Evolutionary conservation across 148 eudicot species (phyloP).

Genomic region (Polygonum aviculare): DNA sequence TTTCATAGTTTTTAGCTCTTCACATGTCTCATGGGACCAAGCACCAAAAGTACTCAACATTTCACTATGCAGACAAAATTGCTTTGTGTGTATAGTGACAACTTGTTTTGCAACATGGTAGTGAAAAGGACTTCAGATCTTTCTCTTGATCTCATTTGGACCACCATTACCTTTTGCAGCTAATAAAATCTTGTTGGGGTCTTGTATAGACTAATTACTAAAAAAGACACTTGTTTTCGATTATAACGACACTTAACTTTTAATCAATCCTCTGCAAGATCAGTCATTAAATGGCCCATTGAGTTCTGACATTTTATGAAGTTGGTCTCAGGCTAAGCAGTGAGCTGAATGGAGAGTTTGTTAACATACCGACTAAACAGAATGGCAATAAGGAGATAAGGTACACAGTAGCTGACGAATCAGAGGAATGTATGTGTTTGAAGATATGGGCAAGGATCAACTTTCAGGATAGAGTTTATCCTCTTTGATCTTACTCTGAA

Average conservation of each 20-base stretch:
- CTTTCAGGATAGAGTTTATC: not conserved
- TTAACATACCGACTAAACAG: not conserved
- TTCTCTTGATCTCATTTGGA: not conserved
- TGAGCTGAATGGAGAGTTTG: constrained; percentile 1
- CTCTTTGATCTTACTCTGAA: not conserved
- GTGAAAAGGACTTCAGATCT: constrained; percentile 1
- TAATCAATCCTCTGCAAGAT: not conserved
- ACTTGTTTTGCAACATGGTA: not conserved
- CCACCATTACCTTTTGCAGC: not conserved
- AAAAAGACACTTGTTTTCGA: not conserved
- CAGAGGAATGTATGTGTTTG: not conserved
- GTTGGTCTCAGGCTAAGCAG: not conserved
- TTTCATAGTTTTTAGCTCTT: constrained; percentile 4
- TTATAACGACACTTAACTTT: not conserved
- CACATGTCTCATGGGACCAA: constrained; percentile 6
- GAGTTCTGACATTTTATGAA: not conserved
- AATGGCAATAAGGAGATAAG: not conserved
- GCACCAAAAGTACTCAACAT: not conserved
- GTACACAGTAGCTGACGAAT: not conserved
- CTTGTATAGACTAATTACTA: not conserved
- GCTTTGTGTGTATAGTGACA: not conserved
- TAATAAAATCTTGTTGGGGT: not conserved
- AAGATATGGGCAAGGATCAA: constrained; percentile 1
- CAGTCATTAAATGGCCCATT: not conserved
- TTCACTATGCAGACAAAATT: not conserved